A percentile compares a stretch with the other conserved stretches of the same genome.
Evolutionary conservation across 2,329 filamentous ascomycete species (phyloP).

Genomic region (Hymenoscyphus fraxineus): DNA sequence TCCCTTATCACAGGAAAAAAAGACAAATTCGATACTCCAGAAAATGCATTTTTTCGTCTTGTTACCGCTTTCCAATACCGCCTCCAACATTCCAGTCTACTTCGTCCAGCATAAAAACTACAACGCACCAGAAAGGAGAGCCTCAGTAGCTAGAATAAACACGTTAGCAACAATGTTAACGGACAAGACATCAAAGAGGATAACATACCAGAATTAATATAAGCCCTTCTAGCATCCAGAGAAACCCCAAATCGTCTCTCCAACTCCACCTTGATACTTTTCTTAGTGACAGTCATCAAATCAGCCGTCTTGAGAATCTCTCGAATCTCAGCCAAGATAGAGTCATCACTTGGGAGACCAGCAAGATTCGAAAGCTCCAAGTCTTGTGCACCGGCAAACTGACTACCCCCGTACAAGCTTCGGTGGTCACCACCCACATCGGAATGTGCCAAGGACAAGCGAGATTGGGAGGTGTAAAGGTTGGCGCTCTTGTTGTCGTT

Average conservation of each 20-base stretch:
- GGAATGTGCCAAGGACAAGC: slow-evolving; percentile 76
- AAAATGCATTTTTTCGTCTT: neutral
- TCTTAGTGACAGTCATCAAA: slow-evolving; percentile 98
- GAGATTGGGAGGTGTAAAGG: slow-evolving; percentile 51
- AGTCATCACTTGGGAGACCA: slow-evolving; percentile 81
- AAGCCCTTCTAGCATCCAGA: slow-evolving; percentile 82
- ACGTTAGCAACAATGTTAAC: neutral
- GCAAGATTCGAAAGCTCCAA: slow-evolving; percentile 69
- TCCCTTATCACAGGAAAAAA: neutral
- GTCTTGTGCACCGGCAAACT: slow-evolving; percentile 59
- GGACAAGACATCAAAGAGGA: neutral
- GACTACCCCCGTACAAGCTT: slow-evolving; percentile 36
- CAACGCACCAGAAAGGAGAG: slow-evolving; percentile 1
- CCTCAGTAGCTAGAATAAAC: neutral
- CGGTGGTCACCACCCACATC: slow-evolving; percentile 50
- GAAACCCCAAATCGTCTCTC: slow-evolving; percentile 85
- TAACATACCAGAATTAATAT: slow-evolving; percentile 84
- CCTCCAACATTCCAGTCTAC: neutral
- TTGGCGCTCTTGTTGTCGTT: slow-evolving; percentile 34
- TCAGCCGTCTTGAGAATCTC: slow-evolving; percentile 90
- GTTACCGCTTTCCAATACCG: neutral
- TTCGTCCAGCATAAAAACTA: neutral
- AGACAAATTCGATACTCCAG: neutral
- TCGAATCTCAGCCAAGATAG: slow-evolving; percentile 86
- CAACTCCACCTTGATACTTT: slow-evolving; percentile 90